Evolutionary conservation across 225 moss, liverwort and hornwort species (phyloP).

Genomic region (Pseudisothecium myosuroides): DNA sequence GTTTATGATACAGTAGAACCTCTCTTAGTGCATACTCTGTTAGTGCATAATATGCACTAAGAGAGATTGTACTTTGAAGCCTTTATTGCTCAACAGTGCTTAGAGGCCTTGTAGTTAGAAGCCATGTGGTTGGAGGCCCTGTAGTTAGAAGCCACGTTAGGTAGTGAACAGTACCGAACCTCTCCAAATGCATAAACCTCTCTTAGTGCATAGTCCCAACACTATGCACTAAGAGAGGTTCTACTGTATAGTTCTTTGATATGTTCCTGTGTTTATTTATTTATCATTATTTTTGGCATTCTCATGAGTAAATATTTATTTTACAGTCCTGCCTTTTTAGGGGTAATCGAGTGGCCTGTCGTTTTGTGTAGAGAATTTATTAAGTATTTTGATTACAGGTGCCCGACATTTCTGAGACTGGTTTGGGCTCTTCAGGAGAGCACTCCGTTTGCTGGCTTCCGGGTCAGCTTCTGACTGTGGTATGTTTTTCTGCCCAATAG

Average conservation of each 20-base stretch:
- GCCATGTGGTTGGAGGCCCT: no score
- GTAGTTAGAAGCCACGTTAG: no score
- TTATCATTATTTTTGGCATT: background rate
- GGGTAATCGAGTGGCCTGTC: background rate
- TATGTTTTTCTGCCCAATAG: slow-evolving; percentile 1
- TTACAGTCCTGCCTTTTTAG: background rate
- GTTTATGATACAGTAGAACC: no score
- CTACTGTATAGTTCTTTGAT: background rate
- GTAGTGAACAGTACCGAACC: no score
- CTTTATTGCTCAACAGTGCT: no score
- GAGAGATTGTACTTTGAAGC: no score
- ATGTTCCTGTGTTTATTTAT: background rate
- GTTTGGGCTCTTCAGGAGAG: slow-evolving; percentile 42
- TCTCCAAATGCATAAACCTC: no score
- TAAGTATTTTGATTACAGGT: slow-evolving; percentile 14
- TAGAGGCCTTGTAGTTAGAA: no score
- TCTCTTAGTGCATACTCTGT: no score
- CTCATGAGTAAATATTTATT: background rate
- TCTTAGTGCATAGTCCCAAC: no score
- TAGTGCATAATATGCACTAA: no score
- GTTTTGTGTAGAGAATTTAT: background rate
- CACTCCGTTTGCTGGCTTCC: slow-evolving; percentile 61
- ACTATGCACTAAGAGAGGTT: no score
- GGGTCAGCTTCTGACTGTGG: slow-evolving; percentile 48
- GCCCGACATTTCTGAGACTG: slow-evolving; percentile 36